phyloP scores from a whole-genome alignment of 768 basidiomycete species.

The Phanerochaete sordida region DNA sequence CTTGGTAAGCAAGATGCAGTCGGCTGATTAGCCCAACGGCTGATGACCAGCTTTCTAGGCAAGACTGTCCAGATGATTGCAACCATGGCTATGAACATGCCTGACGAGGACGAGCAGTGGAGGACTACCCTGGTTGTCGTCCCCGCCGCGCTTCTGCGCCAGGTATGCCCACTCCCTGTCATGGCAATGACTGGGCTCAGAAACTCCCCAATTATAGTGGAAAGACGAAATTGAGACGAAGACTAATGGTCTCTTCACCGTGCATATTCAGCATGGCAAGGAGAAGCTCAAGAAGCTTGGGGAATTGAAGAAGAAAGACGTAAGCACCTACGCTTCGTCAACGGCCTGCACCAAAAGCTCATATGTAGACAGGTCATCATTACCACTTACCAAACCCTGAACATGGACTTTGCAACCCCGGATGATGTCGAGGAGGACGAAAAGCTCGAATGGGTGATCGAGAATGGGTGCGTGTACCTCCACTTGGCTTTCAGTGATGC shows the following conservation, averaged over 20 bases:
- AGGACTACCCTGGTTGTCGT: constrained; percentile 72
- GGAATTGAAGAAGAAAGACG: constrained; percentile 24
- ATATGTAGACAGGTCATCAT: constrained; percentile 51
- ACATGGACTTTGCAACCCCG: constrained; percentile 53
- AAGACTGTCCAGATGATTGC: constrained; percentile 84
- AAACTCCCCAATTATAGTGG: constrained; percentile 41
- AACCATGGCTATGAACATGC: constrained; percentile 66
- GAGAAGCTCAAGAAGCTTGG: constrained; percentile 58
- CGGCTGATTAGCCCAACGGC: not conserved
- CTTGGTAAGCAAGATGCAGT: constrained; percentile 34
- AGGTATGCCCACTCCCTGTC: constrained; percentile 43
- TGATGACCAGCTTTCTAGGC: constrained; percentile 27
- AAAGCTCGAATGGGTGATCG: constrained; percentile 43
- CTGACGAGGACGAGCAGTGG: constrained; percentile 39
- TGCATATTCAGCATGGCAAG: constrained; percentile 70
- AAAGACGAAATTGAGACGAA: constrained; percentile 70
- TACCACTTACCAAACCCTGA: constrained; percentile 76
- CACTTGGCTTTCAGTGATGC: too few species aligned
- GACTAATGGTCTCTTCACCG: constrained; percentile 56
- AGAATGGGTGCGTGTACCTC: constrained; percentile 43
- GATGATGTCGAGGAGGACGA: constrained; percentile 42
- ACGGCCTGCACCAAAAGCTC: too few species aligned
- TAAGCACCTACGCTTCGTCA: not conserved
- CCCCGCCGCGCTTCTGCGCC: constrained; percentile 69
- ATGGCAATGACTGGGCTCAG: too few species aligned